Percentiles rank a stretch among this genome's conserved stretches.
These are phyloP conservation scores for Vinca minor DNA, from an alignment of 257 asterid genomes.

Conservation along the genomic window DNA sequence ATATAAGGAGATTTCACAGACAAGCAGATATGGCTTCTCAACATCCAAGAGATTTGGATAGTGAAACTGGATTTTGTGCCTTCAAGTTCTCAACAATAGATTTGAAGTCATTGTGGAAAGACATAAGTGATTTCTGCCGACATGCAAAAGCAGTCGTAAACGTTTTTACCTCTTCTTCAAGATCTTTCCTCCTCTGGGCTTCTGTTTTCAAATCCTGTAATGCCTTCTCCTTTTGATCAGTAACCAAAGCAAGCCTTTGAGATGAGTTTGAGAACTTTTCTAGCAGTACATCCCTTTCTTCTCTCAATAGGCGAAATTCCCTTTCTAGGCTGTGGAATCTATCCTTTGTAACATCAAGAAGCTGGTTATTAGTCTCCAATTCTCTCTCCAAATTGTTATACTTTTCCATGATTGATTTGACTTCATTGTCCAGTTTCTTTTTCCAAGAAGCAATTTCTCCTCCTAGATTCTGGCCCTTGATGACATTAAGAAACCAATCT, in stretches of 20 bases:
- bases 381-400: constrained; percentile 51
- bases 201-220: constrained; percentile 50
- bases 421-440: constrained; percentile 52
- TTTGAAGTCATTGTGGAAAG: constrained; percentile 57
- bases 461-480: constrained; percentile 62
- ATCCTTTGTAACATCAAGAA: constrained; percentile 47
- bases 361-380: constrained; percentile 34
- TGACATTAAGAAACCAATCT: constrained; percentile 29
- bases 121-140: constrained; percentile 45
- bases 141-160: constrained; percentile 49
- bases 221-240: constrained; percentile 52
- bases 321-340: constrained; percentile 56
- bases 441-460: constrained; percentile 75
- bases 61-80: constrained; percentile 38
- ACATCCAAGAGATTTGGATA: constrained; percentile 62
- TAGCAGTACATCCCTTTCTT: constrained; percentile 45
- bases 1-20: too few relatives aligned
- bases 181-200: constrained; percentile 55
- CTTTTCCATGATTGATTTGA: constrained; percentile 37
- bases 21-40: constrained; percentile 21
- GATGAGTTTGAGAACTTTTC: constrained; percentile 36
- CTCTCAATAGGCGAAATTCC: constrained; percentile 47
- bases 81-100: constrained; percentile 48
- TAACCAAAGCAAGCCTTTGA: constrained; percentile 38
- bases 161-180: constrained; percentile 66